Conservation (phyloP, 2,329 filamentous ascomycete genomes). For the Aspergillus carbonarius region DNA sequence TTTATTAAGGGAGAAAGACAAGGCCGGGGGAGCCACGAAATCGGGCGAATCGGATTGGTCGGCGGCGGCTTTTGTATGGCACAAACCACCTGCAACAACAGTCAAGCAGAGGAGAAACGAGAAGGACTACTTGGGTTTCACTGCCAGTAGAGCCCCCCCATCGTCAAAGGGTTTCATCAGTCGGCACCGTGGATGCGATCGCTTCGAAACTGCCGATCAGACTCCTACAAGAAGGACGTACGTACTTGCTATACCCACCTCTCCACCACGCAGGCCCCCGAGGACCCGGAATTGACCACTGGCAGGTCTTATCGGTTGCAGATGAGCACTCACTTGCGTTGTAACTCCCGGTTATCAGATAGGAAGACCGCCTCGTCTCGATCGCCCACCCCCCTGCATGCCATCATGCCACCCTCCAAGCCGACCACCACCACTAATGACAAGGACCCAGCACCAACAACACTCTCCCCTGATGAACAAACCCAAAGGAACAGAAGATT, state of each 20-base stretch:
- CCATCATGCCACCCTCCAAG: not conserved
- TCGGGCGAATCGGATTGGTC: not conserved
- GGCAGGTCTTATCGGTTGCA: too few relatives aligned
- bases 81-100: not conserved
- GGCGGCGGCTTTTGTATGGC: not conserved
- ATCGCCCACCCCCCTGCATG: not conserved
- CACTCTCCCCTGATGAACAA: constrained; percentile 12
- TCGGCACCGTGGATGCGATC: not conserved
- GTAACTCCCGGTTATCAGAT: too few relatives aligned
- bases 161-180: not conserved
- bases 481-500: constrained; percentile 25
- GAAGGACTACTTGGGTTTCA: too few relatives aligned
- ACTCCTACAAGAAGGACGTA: not conserved
- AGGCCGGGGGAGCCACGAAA: not conserved
- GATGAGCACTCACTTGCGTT: too few relatives aligned
- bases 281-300: not conserved
- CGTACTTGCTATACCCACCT: not conserved
- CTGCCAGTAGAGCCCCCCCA: not conserved
- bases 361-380: too few relatives aligned
- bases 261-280: not conserved
- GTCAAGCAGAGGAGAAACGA: constrained; percentile 10
- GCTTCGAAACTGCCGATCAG: not conserved
- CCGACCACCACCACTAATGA: not conserved
- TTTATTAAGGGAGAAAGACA: not conserved
- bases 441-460: not conserved